Base-by-base conservation (phyloP, 202 grass and related monocot genomes). In the Hordeum pubiflorum region DNA sequence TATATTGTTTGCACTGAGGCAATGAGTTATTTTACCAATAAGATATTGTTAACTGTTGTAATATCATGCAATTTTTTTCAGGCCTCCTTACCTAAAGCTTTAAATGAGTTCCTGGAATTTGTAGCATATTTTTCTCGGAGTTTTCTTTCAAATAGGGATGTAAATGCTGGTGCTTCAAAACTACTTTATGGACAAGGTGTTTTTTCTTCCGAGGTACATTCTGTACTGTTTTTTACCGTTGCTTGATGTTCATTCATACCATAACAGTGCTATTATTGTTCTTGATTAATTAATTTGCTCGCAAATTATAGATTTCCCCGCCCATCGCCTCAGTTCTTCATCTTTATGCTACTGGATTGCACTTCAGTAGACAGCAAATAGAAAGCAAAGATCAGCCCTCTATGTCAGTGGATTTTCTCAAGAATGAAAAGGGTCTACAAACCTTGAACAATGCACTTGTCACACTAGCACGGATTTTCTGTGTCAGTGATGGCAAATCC, bases 291-390 rank as follows among this genome's bases (percentile, higher is more conserved):
- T 32, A 0, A 32, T 32, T 32, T 76, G 14, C 39, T 74, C 79
- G 31, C 70, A 31, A 13, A 68, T 75, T 74, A 52, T 75, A 97
- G 94, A 72, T 89, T 81, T 91, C 78, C 15, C 41, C 83, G 74
- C 58, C 76, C 37, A 77, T 85, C 39, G 58, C 89, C 68, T 89
- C 80, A 34, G 63, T 97, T 58, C 74, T 97, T 21, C 52, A 71
- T 83, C 86, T 97, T 29, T 97, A 97, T 75, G 82, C 92, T 57
- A 72, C 77, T 40, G 89, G 82, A 37, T 86, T 94, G 36, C 62
- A 89, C 76, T 84, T 86, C 10, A 86, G 77, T 12, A 23, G 38
- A 50, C 73, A 87, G 60, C 58, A 87, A 72, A 76, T 44, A 10
- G 84, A 91, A 87, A 89, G 23, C 76, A 69, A 65, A 74, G 79